Conservation (phyloP, 106 monocot species). For the Gastrodia elata region DNA sequence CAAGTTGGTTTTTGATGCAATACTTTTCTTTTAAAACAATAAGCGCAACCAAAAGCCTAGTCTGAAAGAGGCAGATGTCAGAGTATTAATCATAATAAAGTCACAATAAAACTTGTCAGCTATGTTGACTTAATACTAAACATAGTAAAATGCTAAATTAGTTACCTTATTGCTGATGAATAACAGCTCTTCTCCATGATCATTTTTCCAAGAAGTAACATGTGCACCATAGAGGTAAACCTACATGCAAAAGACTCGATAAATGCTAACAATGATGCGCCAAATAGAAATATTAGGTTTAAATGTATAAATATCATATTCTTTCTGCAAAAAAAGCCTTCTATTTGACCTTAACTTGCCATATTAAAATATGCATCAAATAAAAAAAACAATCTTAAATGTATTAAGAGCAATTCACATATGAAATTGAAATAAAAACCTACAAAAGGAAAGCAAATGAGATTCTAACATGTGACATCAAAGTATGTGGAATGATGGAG, state of each 20-base stretch:
- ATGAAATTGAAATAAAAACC: not conserved
- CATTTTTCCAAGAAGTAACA: constrained; percentile 72
- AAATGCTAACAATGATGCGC: not conserved
- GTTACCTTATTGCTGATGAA: constrained; percentile 64
- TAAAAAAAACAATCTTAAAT: not conserved
- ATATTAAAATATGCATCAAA: not conserved
- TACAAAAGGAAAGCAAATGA: not conserved
- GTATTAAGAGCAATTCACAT: not conserved
- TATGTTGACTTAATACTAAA: not conserved
- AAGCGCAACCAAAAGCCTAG: not conserved
- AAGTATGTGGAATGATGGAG: not conserved
- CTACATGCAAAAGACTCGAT: constrained; percentile 11
- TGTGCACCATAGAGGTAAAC: constrained; percentile 63
- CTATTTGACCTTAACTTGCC: not conserved
- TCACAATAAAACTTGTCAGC: not conserved
- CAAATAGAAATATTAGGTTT: not conserved
- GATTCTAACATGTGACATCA: not conserved
- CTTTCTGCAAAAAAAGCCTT: not conserved
- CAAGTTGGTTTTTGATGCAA: not conserved
- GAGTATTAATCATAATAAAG: not conserved
- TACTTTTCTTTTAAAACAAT: not conserved
- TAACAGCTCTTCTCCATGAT: constrained; percentile 55
- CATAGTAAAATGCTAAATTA: not conserved
- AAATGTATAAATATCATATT: not conserved
- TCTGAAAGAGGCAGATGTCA: not conserved